A percentile compares a stretch with the other conserved stretches of the same genome.
Evolutionary conservation across 257 asterid species (phyloP).

Genomic region (Petunia axillaris): DNA sequence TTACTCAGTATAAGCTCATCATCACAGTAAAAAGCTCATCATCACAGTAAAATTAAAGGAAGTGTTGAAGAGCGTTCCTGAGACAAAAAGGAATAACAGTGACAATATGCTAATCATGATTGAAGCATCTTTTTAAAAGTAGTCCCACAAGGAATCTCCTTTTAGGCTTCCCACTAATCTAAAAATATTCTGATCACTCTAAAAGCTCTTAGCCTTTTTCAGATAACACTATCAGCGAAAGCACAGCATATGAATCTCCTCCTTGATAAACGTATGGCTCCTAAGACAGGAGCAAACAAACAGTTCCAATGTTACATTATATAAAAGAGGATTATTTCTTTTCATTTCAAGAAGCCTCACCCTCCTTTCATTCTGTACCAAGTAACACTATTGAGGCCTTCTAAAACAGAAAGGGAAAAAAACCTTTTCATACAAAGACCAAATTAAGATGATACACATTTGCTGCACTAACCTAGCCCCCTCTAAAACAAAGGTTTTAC

Average conservation of each 20-base stretch:
- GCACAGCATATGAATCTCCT: constrained; percentile 11
- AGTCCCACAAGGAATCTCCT: constrained; percentile 13
- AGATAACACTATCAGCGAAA: not conserved
- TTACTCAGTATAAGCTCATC: not conserved
- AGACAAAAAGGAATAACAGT: constrained; percentile 12
- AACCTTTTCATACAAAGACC: constrained; percentile 5
- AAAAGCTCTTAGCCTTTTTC: not conserved
- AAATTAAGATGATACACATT: constrained; percentile 4
- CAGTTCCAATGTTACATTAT: not conserved
- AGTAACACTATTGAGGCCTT: not conserved
- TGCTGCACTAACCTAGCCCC: constrained; percentile 9
- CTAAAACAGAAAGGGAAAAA: not conserved
- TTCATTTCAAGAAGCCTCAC: not conserved
- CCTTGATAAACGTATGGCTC: not conserved
- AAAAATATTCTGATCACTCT: not conserved
- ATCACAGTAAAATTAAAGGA: not conserved
- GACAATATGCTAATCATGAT: constrained; percentile 8
- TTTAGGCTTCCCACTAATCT: not conserved
- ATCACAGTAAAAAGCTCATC: not conserved
- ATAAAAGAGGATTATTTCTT: not conserved
- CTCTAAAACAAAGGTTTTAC: not conserved
- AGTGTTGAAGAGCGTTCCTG: not conserved
- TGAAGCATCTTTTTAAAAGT: constrained; percentile 4
- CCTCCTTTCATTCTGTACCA: constrained; percentile 16
- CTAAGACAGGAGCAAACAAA: constrained; percentile 17